A percentile compares a stretch with the other conserved stretches of the same genome.
Conservation (phyloP, 2,329 filamentous ascomycete genomes). For the Boeremia lycopersici region DNA sequence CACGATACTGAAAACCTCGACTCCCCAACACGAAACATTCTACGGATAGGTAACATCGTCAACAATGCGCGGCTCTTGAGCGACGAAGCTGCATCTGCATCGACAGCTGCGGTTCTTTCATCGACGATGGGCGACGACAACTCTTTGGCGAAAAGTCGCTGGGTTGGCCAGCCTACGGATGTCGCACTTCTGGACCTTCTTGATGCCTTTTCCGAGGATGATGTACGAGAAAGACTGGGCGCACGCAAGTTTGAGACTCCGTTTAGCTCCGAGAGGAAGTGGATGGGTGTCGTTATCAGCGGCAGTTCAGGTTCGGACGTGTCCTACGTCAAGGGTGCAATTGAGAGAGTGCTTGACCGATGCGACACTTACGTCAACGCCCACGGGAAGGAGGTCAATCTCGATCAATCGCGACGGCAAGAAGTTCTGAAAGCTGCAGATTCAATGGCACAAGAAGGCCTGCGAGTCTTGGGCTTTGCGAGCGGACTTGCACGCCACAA, state of each 20-base stretch:
- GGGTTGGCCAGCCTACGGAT: conserved; percentile 96
- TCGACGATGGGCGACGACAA: conserved; percentile 73
- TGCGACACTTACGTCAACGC: conserved; percentile 90
- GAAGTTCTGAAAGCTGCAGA: conserved; percentile 82
- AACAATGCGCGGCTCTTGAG: conserved; percentile 88
- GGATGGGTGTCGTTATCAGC: conserved; percentile 93
- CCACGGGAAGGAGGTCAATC: conserved; percentile 82
- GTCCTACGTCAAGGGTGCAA: conserved; percentile 93
- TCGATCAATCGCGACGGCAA: conserved; percentile 77
- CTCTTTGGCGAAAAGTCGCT: conserved; percentile 77
- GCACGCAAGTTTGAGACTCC: conserved; percentile 82
- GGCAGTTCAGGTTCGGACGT: conserved; percentile 69
- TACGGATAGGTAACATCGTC: conserved; percentile 93
- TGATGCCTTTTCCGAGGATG: conserved; percentile 88
- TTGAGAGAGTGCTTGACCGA: conserved; percentile 82
- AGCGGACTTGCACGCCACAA: conserved; percentile 67
- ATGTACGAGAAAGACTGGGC: conserved; percentile 86
- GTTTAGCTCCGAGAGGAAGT: conserved; percentile 97
- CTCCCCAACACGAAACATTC: conserved; percentile 75
- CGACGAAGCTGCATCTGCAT: conserved; percentile 71
- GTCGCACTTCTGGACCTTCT: conserved; percentile 95
- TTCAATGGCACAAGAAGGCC: conserved; percentile 83
- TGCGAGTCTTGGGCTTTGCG: conserved; percentile 91
- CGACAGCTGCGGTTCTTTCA: conserved; percentile 80
- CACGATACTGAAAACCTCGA: conserved; percentile 64